These are phyloP conservation scores for Arthromyces matolae DNA, from an alignment of 768 basidiomycete genomes.

Conservation along the genomic window DNA sequence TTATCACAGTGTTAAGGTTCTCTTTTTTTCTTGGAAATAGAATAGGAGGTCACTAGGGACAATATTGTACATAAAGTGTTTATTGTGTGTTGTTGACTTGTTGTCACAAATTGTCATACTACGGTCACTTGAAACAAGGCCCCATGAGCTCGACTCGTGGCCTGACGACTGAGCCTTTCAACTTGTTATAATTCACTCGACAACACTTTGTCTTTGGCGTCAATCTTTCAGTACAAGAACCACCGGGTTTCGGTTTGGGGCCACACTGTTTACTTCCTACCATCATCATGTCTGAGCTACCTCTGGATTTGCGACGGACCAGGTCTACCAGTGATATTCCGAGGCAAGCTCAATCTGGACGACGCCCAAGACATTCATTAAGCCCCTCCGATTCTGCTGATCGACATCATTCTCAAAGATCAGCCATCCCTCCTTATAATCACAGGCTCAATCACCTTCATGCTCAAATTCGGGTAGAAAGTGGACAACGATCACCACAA, in stretches of 20 bases:
- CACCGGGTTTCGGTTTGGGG: background rate
- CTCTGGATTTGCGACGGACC: slow-evolving; percentile 29
- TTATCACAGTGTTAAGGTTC: slow-evolving; percentile 2
- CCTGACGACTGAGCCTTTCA: too few species aligned
- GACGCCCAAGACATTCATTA: slow-evolving; percentile 16
- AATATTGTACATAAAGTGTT: too few species aligned
- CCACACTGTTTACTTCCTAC: background rate
- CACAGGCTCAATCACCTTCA: background rate
- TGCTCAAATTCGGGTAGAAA: background rate
- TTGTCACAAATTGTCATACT: too few species aligned
- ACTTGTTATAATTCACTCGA: too few species aligned
- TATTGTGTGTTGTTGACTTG: too few species aligned
- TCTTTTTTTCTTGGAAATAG: background rate
- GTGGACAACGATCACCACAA: slow-evolving; percentile 2
- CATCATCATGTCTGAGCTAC: slow-evolving; percentile 5
- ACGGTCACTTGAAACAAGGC: too few species aligned
- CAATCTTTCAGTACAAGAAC: too few species aligned
- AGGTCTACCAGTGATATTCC: slow-evolving; percentile 40
- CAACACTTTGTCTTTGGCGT: too few species aligned
- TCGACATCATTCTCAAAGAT: slow-evolving; percentile 2
- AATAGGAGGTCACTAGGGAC: too few species aligned
- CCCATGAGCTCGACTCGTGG: too few species aligned
- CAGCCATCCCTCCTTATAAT: background rate
- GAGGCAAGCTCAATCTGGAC: slow-evolving; percentile 24
- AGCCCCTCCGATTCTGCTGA: slow-evolving; percentile 15